These are phyloP conservation scores for Diaporthe batatas DNA, from an alignment of 2,329 filamentous ascomycete species.

Conservation along the genomic window DNA sequence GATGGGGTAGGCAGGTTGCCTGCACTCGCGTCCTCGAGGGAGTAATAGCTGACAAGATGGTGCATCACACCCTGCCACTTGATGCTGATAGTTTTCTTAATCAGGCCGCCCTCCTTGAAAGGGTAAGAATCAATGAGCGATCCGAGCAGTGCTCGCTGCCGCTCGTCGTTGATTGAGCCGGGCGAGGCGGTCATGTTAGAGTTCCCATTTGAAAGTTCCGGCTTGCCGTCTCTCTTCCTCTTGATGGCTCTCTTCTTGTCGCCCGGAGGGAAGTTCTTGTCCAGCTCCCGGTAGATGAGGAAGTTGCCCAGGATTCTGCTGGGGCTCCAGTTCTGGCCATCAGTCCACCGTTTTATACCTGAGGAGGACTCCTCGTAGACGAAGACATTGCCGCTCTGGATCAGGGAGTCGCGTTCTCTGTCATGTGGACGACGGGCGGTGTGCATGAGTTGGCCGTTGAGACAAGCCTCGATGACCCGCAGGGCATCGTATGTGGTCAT, in stretches of 20 bases:
- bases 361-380: constrained; percentile 93
- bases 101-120: constrained; percentile 84
- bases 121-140: constrained; percentile 91
- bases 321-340: constrained; percentile 91
- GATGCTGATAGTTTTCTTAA: constrained; percentile 95
- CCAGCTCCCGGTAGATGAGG: constrained; percentile 85
- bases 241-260: constrained; percentile 89
- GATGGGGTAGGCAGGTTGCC: constrained; percentile 71
- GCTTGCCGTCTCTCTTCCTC: constrained; percentile 66
- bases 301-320: constrained; percentile 89
- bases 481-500: constrained; percentile 81
- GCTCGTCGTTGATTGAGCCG: constrained; percentile 45
- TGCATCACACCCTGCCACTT: constrained; percentile 80
- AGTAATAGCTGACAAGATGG: constrained; percentile 92
- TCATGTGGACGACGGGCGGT: constrained; percentile 89
- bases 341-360: constrained; percentile 94
- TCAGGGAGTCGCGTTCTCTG: constrained; percentile 80
- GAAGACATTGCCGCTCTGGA: constrained; percentile 87
- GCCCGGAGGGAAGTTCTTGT: constrained; percentile 81
- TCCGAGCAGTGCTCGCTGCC: constrained; percentile 71
- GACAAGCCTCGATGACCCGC: constrained; percentile 83
- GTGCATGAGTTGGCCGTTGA: constrained; percentile 78
- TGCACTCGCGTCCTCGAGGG: constrained; percentile 79
- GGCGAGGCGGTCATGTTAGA: constrained; percentile 44
- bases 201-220: constrained; percentile 44